Evolutionary conservation across 225 moss, liverwort and hornwort genomes (phyloP).

Genomic region (Pseudoscleropodium purum): DNA sequence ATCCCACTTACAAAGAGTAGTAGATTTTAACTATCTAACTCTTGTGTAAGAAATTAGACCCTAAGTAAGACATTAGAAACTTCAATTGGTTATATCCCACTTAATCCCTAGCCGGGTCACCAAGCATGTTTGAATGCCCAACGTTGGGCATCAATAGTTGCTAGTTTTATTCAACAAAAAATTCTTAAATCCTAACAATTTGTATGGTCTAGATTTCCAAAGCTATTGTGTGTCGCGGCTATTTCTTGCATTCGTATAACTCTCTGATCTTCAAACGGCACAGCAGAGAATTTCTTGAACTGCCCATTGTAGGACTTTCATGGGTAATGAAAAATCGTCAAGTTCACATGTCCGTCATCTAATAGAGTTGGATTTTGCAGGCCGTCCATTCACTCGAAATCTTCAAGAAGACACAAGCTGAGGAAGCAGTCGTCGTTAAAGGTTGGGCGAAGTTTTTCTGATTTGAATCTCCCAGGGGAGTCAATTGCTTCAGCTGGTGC

Average conservation of each 20-base stretch:
- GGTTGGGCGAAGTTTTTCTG: constrained; percentile 68
- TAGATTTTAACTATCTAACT: background rate
- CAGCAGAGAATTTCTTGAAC: background rate
- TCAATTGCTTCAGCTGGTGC: background rate
- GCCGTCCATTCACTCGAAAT: constrained; percentile 53
- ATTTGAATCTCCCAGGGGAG: background rate
- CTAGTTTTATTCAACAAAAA: background rate
- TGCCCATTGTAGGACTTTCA: background rate
- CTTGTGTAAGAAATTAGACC: background rate
- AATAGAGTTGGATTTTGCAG: constrained; percentile 35
- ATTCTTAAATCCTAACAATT: background rate
- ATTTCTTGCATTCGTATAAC: background rate
- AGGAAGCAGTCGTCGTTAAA: constrained; percentile 41
- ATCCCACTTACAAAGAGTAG: background rate
- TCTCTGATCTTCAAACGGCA: background rate
- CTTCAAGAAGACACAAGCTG: constrained; percentile 69
- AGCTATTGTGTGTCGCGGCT: background rate
- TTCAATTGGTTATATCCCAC: background rate
- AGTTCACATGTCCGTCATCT: background rate
- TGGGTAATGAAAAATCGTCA: background rate
- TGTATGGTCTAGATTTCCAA: background rate
- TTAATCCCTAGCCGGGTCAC: background rate
- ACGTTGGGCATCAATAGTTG: background rate
- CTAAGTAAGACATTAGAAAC: background rate
- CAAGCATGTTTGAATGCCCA: background rate